phyloP scores from a whole-genome alignment of 768 basidiomycete species.

The Rhodotorula taiwanensis region DNA sequence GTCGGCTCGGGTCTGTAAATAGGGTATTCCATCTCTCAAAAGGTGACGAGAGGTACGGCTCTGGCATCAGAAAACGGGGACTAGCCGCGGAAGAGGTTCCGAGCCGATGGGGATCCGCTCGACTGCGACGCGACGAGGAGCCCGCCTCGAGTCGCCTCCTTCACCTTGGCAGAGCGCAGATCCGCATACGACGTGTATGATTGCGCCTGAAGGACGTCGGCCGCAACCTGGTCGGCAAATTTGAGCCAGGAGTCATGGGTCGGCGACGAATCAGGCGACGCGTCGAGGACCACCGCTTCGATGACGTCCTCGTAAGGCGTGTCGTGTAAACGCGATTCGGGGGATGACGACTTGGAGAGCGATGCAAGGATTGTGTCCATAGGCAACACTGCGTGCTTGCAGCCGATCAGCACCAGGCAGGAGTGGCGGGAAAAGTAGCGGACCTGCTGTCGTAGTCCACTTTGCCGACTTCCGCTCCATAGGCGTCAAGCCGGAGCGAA shows the following conservation, averaged over 20 bases:
- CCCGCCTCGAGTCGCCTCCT: neutral
- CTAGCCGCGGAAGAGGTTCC: neutral
- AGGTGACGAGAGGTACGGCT: constrained; percentile 5
- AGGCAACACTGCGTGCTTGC: constrained; percentile 8
- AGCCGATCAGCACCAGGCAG: too few relatives aligned
- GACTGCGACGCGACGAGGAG: neutral
- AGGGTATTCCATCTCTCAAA: neutral
- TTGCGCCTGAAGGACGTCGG: neutral
- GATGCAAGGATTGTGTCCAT: constrained; percentile 19
- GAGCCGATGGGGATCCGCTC: neutral
- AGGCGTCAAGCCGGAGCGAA: too few relatives aligned
- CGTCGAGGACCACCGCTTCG: constrained; percentile 30
- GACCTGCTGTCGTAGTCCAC: constrained; percentile 30
- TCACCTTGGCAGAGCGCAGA: neutral
- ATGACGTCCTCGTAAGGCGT: constrained; percentile 7
- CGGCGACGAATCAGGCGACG: constrained; percentile 6
- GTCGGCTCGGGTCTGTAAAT: too few relatives aligned
- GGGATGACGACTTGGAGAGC: constrained; percentile 17
- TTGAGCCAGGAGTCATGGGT: constrained; percentile 18
- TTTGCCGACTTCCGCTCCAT: constrained; percentile 4
- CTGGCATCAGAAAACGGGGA: constrained; percentile 16
- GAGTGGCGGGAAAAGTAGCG: neutral
- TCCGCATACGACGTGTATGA: neutral
- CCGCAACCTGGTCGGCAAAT: constrained; percentile 20
- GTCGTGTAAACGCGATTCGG: constrained; percentile 27